Evolutionary conservation across 768 basidiomycete genomes (phyloP), one percentile per base, ranked within the genome.

Genomic region (Trichaptum fuscoviolaceum): DNA sequence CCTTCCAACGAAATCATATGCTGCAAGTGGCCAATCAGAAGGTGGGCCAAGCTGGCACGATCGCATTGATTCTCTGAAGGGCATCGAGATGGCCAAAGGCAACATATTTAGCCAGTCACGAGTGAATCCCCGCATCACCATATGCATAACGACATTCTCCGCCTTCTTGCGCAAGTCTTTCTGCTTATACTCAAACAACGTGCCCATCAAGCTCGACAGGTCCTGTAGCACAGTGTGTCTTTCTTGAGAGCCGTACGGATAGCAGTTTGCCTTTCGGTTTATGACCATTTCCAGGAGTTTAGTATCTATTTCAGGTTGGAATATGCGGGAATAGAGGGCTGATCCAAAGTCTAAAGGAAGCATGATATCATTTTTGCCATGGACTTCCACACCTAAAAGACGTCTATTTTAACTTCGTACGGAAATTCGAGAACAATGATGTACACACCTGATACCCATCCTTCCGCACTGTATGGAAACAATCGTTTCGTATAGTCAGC

Each of bases 401-500:
- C 30, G 8, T 30, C 30, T 8, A 30, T 2, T 30, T 30, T 5
- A 12, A 52, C 12, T 52, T 52, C 42, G 15, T 52, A 15, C 5
- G 42, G 20, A 2, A 52, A 15, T 12, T 4, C 42, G 15, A 12
- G 15, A 12, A 15, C 3, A 52, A 4, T 52, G 10, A 4, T 20
- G 6, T 25, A 18, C 59, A 23, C 9, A 25, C 59, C 24, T 61
- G 59, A 25, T 20, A 61, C 30, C 92, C 92, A 92, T 30, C 76
- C 74, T n/a, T 78, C 76, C 69, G 83, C 78, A 27, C 82, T 82
- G 59, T 84, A 83, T 3, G 93, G 91, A 70, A 87, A 87, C 57
- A 93, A 77, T 15, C 94, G 84, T 71, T 90, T 89, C 95, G 95
- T 96, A 73, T 95, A 95, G 76, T 97, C 94, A 7, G 86, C 86